Evolutionary conservation across 805 yeast genomes (phyloP).

Genomic region (Starmerella davenportii): DNA sequence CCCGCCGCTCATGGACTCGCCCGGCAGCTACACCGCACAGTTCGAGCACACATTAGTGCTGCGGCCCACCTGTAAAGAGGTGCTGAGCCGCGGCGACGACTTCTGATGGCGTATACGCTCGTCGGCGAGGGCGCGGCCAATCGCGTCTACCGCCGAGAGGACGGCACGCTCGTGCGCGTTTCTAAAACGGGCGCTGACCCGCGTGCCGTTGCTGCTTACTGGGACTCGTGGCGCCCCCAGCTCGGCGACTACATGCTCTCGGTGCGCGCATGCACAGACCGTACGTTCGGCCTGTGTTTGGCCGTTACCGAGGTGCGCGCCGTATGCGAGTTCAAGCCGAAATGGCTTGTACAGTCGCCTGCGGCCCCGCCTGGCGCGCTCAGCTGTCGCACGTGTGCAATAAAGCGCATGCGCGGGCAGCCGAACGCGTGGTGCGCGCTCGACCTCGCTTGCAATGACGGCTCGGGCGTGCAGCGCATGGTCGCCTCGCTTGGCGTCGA

Average conservation of each 20-base stretch:
- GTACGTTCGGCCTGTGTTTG: conserved; percentile 7
- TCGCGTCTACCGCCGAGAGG: conserved; percentile 2
- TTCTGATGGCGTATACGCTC: conserved; percentile 28
- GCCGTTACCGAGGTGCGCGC: conserved; percentile 13
- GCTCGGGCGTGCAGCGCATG: not conserved
- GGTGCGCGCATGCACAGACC: conserved; percentile 6
- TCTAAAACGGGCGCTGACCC: conserved; percentile 24
- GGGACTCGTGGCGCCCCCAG: conserved; percentile 13
- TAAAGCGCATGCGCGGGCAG: conserved; percentile 25
- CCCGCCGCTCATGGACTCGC: conserved; percentile 73
- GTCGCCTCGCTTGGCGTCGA: conserved; percentile 1
- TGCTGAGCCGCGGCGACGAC: conserved; percentile 89
- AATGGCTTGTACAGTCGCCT: conserved; percentile 37
- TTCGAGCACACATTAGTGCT: conserved; percentile 84
- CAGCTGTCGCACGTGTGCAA: conserved; percentile 43
- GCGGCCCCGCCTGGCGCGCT: conserved; percentile 23
- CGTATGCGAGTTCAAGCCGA: conserved; percentile 40
- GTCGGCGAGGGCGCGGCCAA: conserved; percentile 13
- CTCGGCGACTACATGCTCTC: conserved; percentile 12
- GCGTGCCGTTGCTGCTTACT: conserved; percentile 22
- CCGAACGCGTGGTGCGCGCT: conserved; percentile 30
- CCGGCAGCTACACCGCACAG: conserved; percentile 88
- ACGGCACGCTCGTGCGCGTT: conserved; percentile 16
- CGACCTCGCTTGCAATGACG: conserved; percentile 25
- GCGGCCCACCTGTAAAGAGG: conserved; percentile 84